These are phyloP conservation scores for Phytophthora boehmeriae DNA, from an alignment of 352 stramenopile species.

Conservation along the genomic window DNA sequence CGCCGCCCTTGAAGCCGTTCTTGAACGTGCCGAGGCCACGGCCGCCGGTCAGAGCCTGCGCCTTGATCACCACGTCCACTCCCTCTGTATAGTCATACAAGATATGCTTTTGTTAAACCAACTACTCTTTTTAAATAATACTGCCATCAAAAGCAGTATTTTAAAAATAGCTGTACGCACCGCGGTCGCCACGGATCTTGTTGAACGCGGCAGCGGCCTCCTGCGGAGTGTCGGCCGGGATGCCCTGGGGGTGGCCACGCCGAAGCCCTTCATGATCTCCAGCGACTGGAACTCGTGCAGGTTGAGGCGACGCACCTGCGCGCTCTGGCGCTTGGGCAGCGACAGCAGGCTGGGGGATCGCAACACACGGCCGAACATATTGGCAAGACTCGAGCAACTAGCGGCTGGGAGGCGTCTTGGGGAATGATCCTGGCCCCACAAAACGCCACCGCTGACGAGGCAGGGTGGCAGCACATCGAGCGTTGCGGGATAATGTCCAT, in stretches of 20 bases:
- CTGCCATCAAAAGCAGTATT: conserved; percentile 3
- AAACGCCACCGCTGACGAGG: conserved; percentile 1
- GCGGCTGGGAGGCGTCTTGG: conserved; percentile 26
- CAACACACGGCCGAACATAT: conserved; percentile 66
- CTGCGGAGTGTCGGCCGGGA: conserved; percentile 76
- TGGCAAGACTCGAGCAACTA: conserved; percentile 9
- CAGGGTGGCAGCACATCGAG: not conserved
- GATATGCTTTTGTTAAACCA: conserved; percentile 31
- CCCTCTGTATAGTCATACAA: conserved; percentile 40
- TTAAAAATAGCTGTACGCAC: conserved; percentile 39
- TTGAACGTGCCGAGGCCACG: conserved; percentile 96
- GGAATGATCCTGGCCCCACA: conserved; percentile 40
- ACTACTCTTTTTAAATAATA: conserved; percentile 1
- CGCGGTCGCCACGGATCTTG: conserved; percentile 72
- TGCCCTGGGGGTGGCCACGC: conserved; percentile 72
- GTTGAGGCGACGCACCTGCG: conserved; percentile 90
- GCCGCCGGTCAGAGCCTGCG: conserved; percentile 96
- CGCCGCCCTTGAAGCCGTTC: conserved; percentile 97
- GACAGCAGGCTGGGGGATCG: conserved; percentile 55
- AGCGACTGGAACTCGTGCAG: conserved; percentile 95
- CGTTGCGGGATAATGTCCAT: not conserved
- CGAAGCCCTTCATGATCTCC: conserved; percentile 93
- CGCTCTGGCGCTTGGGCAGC: conserved; percentile 51
- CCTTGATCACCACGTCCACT: conserved; percentile 96
- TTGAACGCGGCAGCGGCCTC: conserved; percentile 85